These are phyloP conservation scores for Pichia ethanolica DNA, from an alignment of 805 yeast species.

Conservation along the genomic window DNA sequence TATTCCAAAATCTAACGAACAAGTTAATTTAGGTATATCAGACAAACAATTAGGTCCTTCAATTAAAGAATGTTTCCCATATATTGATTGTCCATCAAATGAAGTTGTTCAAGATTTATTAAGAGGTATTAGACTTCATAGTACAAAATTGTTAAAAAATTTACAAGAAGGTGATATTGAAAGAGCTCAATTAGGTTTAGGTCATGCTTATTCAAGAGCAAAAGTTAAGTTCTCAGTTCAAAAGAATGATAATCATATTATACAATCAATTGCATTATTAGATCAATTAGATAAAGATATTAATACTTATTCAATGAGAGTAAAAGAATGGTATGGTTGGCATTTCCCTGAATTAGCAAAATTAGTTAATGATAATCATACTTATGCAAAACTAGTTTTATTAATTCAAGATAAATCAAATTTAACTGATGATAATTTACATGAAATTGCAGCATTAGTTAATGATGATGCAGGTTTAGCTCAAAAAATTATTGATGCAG, in stretches of 20 bases:
- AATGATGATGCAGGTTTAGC: slow-evolving; percentile 91
- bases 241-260: slow-evolving; percentile 97
- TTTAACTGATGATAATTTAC: slow-evolving; percentile 71
- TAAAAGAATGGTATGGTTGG: slow-evolving; percentile 98
- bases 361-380: slow-evolving; percentile 83
- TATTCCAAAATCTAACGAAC: slow-evolving; percentile 72
- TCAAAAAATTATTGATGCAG: slow-evolving; percentile 86
- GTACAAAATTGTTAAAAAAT: slow-evolving; percentile 81
- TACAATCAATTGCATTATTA: slow-evolving; percentile 95
- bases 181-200: slow-evolving; percentile 97
- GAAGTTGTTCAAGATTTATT: slow-evolving; percentile 92
- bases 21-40: slow-evolving; percentile 76
- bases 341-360: slow-evolving; percentile 96
- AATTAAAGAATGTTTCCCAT: slow-evolving; percentile 84
- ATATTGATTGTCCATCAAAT: slow-evolving; percentile 81
- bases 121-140: slow-evolving; percentile 91
- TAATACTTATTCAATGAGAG: slow-evolving; percentile 95
- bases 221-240: slow-evolving; percentile 98
- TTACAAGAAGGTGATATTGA: slow-evolving; percentile 92
- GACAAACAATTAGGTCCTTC: slow-evolving; percentile 96
- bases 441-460: slow-evolving; percentile 83
- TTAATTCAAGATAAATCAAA: slow-evolving; percentile 82
- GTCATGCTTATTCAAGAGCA: slow-evolving; percentile 98
- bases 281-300: slow-evolving; percentile 98
- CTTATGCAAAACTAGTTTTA: slow-evolving; percentile 74